Conservation (phyloP, 2,329 filamentous ascomycete genomes). For the Elsinoe necatrix region DNA sequence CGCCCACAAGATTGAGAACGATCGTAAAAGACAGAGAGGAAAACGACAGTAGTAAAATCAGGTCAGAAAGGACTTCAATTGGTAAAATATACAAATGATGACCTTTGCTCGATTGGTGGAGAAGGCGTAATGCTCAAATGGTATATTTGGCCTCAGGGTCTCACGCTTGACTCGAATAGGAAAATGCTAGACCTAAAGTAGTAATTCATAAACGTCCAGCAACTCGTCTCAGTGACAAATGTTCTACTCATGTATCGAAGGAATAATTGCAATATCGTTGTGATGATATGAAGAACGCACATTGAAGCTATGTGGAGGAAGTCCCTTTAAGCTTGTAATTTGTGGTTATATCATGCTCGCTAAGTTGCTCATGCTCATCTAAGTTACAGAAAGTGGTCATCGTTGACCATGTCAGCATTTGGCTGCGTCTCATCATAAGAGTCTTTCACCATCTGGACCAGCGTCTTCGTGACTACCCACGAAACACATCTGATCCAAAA, state of each 20-base stretch:
- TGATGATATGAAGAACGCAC: no score
- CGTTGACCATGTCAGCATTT: not conserved
- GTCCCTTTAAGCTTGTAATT: not conserved
- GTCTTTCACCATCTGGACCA: no score
- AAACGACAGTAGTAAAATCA: not conserved
- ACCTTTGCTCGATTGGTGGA: not conserved
- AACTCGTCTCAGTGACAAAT: not conserved
- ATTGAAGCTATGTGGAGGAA: no score
- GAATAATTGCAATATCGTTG: no score
- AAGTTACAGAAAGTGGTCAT: not conserved
- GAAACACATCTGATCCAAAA: no score
- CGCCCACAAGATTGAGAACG: not conserved
- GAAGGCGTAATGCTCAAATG: not conserved
- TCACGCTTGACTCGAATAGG: not conserved
- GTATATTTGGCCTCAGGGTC: conserved; percentile 11
- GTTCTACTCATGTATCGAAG: no score
- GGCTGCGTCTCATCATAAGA: not conserved
- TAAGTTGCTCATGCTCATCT: not conserved
- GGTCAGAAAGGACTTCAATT: not conserved
- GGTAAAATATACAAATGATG: not conserved
- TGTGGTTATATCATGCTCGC: not conserved
- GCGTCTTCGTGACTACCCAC: no score
- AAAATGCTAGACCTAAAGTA: not conserved
- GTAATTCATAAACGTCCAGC: not conserved
- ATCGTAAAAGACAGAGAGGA: not conserved